Percentiles rank a stretch among this genome's conserved stretches.
Evolutionary conservation across 352 stramenopile species (phyloP).

Genomic region (Chrysophaeum taylorii): DNA sequence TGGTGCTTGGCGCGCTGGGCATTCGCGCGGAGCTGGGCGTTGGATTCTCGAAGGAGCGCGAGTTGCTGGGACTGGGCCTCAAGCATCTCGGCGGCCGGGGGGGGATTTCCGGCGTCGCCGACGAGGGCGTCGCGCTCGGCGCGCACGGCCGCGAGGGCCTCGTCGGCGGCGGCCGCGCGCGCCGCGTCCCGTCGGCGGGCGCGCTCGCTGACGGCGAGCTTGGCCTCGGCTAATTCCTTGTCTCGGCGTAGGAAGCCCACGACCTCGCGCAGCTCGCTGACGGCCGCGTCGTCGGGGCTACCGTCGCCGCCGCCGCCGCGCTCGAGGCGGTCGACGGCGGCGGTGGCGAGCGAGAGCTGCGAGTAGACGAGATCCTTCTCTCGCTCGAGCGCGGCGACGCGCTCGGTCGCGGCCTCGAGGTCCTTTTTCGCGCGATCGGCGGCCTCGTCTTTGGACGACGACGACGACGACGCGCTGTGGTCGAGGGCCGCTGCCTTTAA

Average conservation of each 20-base stretch:
- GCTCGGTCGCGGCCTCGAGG: not conserved
- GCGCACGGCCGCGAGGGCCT: not conserved
- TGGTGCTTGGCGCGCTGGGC: not conserved
- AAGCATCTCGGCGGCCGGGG: not conserved
- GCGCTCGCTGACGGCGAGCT: not conserved
- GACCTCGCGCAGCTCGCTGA: conserved; percentile 10
- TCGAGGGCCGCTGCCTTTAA: not conserved
- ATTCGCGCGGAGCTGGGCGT: conserved; percentile 1
- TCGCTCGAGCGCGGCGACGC: not conserved
- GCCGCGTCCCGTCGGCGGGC: not conserved
- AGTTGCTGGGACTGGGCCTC: not conserved
- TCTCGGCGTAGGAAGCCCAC: conserved; percentile 6
- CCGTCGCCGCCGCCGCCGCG: not conserved
- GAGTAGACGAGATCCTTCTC: conserved; percentile 9
- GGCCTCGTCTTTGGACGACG: not conserved
- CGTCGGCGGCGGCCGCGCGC: not conserved
- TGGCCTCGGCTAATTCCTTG: conserved; percentile 8
- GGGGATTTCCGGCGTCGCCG: too few species aligned
- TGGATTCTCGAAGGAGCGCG: conserved; percentile 1
- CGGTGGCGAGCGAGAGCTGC: not conserved
- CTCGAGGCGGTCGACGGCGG: not conserved
- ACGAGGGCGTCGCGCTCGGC: conserved; percentile 9
- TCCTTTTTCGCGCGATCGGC: not conserved
- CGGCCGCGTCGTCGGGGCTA: not conserved
- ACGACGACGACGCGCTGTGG: not conserved